Evolutionary conservation across 768 basidiomycete species (phyloP).

Genomic region (Tricholoma matsutake): DNA sequence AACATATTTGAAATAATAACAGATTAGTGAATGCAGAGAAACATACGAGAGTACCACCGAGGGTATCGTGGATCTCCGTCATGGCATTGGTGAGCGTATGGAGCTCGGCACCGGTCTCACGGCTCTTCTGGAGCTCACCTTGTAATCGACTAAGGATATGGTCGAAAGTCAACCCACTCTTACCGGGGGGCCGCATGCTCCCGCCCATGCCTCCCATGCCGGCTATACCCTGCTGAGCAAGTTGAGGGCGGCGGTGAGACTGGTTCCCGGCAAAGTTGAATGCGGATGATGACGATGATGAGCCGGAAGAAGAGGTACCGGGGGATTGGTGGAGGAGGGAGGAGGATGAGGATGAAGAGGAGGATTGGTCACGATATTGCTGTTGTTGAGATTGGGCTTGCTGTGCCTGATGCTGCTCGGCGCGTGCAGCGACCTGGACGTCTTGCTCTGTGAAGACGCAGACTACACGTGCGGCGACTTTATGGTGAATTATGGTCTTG

Average conservation of each 20-base stretch:
- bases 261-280: constrained; percentile 24
- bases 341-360: constrained; percentile 13
- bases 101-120: constrained; percentile 88
- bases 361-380: constrained; percentile 32
- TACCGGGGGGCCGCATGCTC: constrained; percentile 68
- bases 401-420: constrained; percentile 64
- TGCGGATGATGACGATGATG: constrained; percentile 5
- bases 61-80: constrained; percentile 88
- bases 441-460: constrained; percentile 89
- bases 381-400: constrained; percentile 23
- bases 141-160: constrained; percentile 87
- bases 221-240: constrained; percentile 58
- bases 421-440: constrained; percentile 66
- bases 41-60: constrained; percentile 79
- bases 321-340: constrained; percentile 8
- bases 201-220: constrained; percentile 79
- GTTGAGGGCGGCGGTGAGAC: constrained; percentile 52
- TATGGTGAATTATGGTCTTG: constrained; percentile 96
- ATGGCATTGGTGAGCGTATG: constrained; percentile 74
- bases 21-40: constrained; percentile 3
- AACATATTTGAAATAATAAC: neutral
- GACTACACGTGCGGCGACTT: constrained; percentile 92
- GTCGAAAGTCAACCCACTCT: constrained; percentile 88
- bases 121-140: constrained; percentile 91
- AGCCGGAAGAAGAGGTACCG: neutral